Evolutionary conservation across 805 yeast genomes (phyloP).

Genomic region (Candida hungchunana): DNA sequence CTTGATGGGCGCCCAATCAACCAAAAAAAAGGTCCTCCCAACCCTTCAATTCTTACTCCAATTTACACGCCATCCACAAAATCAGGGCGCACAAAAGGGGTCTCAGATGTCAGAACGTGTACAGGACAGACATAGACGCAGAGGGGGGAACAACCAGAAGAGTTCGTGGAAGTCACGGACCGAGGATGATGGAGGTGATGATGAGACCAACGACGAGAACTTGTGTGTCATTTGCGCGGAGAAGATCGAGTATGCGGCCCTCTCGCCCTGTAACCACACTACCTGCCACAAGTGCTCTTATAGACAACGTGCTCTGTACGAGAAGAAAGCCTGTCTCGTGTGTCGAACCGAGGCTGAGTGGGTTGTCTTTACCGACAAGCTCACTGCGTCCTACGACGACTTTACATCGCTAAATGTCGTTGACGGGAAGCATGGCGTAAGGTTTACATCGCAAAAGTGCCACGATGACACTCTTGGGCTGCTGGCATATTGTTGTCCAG

Average conservation of each 20-base stretch:
- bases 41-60: too few relatives aligned
- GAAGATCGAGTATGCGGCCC: constrained; percentile 53
- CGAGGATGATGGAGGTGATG: constrained; percentile 17
- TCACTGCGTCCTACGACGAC: constrained; percentile 35
- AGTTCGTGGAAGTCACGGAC: constrained; percentile 3
- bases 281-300: constrained; percentile 82
- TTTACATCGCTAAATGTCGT: constrained; percentile 31
- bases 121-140: constrained; percentile 13
- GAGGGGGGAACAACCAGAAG: constrained; percentile 2
- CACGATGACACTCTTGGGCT: constrained; percentile 45
- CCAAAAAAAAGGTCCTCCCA: too few relatives aligned
- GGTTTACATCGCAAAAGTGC: constrained; percentile 54
- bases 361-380: constrained; percentile 53
- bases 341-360: constrained; percentile 70
- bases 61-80: too few relatives aligned
- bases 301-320: constrained; percentile 76
- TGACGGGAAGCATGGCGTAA: constrained; percentile 47
- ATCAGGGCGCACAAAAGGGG: too few relatives aligned
- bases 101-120: constrained; percentile 4
- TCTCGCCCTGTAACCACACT: constrained; percentile 79
- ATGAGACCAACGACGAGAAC: constrained; percentile 36
- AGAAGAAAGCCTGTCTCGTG: constrained; percentile 70
- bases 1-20: too few relatives aligned
- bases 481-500: constrained; percentile 48
- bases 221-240: constrained; percentile 85